Conservation (phyloP, 768 basidiomycete genomes). For the Coprinopsis marcescibilis region DNA sequence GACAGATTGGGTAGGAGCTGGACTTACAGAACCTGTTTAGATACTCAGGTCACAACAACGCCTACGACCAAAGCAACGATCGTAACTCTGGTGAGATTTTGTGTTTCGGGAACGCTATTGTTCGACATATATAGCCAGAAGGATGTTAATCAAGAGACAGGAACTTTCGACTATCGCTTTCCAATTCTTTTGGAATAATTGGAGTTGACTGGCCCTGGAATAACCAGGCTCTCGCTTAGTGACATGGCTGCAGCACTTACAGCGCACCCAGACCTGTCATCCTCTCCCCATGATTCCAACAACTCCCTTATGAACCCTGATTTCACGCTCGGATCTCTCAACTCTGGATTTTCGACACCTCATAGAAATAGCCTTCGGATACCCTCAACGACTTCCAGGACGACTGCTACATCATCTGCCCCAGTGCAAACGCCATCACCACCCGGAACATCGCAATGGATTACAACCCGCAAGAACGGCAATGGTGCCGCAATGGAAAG, state of each 20-base stretch:
- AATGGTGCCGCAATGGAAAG: slow-evolving; percentile 21
- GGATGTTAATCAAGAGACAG: no score
- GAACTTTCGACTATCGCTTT: no score
- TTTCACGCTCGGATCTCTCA: slow-evolving; percentile 53
- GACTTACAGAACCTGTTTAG: no score
- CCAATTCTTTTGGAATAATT: no score
- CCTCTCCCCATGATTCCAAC: neutral
- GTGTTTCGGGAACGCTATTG: no score
- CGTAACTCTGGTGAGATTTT: no score
- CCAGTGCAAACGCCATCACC: slow-evolving; percentile 48
- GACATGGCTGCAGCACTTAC: slow-evolving; percentile 10
- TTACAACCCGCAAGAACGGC: slow-evolving; percentile 32
- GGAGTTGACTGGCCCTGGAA: no score
- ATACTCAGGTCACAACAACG: no score
- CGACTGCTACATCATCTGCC: slow-evolving; percentile 48
- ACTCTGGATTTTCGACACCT: slow-evolving; percentile 50
- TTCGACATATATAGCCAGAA: no score
- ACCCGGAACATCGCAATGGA: slow-evolving; percentile 34
- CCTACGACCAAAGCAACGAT: no score
- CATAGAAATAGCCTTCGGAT: slow-evolving; percentile 33
- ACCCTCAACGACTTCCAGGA: slow-evolving; percentile 45
- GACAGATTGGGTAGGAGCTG: no score
- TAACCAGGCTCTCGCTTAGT: neutral
- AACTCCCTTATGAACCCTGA: slow-evolving; percentile 40
- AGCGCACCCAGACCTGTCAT: slow-evolving; percentile 2